Percentiles rank a stretch among this genome's conserved stretches.
These are phyloP conservation scores for Tagetes patula DNA, from an alignment of 129 eudicot genomes.

Conservation along the genomic window DNA sequence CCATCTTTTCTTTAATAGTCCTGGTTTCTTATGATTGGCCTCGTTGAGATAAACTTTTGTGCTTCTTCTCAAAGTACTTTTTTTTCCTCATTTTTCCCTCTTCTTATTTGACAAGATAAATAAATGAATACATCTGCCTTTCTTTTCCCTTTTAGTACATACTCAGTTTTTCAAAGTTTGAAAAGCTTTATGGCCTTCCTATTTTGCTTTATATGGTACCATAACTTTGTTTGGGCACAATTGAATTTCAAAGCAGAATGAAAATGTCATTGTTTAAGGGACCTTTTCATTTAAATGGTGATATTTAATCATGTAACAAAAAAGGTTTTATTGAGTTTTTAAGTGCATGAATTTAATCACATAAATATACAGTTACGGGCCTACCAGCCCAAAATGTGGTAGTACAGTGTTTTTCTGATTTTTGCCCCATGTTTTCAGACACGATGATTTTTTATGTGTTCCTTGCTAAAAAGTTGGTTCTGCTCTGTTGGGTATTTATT, in stretches of 20 bases:
- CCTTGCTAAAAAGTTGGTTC: neutral
- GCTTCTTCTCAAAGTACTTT: neutral
- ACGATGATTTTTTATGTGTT: neutral
- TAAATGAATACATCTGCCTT: neutral
- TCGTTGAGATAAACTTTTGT: neutral
- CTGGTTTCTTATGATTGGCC: slow-evolving; percentile 1
- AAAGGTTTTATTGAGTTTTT: neutral
- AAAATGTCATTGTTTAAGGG: neutral
- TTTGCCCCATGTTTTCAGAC: neutral
- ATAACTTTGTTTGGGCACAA: neutral
- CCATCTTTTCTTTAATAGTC: slow-evolving; percentile 6
- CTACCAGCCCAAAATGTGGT: neutral
- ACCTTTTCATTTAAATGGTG: neutral
- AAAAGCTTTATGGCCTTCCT: neutral
- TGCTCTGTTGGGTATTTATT: neutral
- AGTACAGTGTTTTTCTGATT: neutral
- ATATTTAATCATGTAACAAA: neutral
- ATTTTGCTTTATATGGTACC: neutral
- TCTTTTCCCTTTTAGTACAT: neutral
- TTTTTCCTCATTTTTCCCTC: neutral
- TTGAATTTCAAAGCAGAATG: neutral
- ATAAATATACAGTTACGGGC: neutral
- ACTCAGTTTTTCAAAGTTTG: neutral
- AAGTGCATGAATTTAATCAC: neutral
- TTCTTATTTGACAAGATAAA: neutral